Conservation (phyloP, 1,284 basidiomycete genomes). For the Cyathus pygmaeus region DNA sequence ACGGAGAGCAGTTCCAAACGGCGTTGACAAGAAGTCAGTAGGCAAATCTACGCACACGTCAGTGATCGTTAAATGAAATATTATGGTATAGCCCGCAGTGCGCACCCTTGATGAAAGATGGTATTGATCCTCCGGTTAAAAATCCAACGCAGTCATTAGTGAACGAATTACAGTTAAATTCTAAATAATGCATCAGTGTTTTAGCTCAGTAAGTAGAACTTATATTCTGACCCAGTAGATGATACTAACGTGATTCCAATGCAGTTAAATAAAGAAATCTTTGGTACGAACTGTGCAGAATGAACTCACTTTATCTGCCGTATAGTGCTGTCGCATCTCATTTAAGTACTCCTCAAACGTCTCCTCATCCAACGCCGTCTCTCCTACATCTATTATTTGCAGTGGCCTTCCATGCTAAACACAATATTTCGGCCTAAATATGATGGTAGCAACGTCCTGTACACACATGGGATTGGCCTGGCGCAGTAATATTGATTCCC, state of each 20-base stretch:
- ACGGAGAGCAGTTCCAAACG: conserved; percentile 86
- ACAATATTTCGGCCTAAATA: not conserved
- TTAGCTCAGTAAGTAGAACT: too few species aligned
- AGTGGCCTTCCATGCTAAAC: conserved; percentile 82
- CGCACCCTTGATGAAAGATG: conserved; percentile 79
- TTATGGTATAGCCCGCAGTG: conserved; percentile 3
- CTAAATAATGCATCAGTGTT: conserved; percentile 31
- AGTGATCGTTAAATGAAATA: not conserved
- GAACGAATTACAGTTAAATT: conserved; percentile 92
- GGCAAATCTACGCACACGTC: conserved; percentile 71
- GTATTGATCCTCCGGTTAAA: conserved; percentile 82
- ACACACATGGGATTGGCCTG: conserved; percentile 83
- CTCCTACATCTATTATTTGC: conserved; percentile 82
- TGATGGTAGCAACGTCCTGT: conserved; percentile 9
- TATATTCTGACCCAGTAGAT: conserved; percentile 74
- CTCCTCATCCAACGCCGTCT: conserved; percentile 83
- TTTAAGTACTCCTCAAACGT: conserved; percentile 85
- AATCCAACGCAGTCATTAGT: conserved; percentile 89
- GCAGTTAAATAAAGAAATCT: conserved; percentile 1
- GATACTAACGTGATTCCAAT: conserved; percentile 63
- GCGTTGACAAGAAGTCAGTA: conserved; percentile 89
- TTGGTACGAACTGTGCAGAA: conserved; percentile 15
- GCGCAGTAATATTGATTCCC: conserved; percentile 74
- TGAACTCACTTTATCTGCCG: conserved; percentile 77
- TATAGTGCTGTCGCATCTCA: conserved; percentile 83